Base-by-base conservation (phyloP, 2,329 filamentous ascomycete genomes). In the Aureobasidium sp. region DNA sequence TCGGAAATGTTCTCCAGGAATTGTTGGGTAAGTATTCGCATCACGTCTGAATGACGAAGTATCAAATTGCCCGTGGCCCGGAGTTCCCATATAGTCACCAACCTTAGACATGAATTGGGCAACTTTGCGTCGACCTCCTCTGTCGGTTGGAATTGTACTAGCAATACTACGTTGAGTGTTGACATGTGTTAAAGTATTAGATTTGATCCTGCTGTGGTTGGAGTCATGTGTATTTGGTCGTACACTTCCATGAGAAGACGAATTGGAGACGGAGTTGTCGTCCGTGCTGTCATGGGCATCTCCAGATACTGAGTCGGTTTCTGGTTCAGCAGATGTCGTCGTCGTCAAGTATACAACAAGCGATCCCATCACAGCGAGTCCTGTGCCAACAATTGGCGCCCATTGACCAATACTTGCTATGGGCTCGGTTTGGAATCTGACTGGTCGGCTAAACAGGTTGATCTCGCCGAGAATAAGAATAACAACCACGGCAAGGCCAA, bases 391-490 rank as follows among this genome's bases (percentile, higher is more conserved):
- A 9, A 86, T 80, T 0, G 83, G 82, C 15, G 78, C 79, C 84
- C 84, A 86, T 73, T 86, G 83, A 39, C 82, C 84, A 53, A 88
- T 78, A 64, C 81, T 85, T 5, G 76, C 76, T 58, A 88, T 82
- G 0, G 84, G 84, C 64, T 89, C 86, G 0, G 83, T 87, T 64
- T 86, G 78, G 63, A 82, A 86, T 0, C 65, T 67, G 3, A 88
- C 76, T 61, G 81, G 82, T 0, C 61, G 23, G 52, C 82, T 87
- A 66, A 79, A 87, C 65, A 88, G 84, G 66, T 89, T 88, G 36
- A 77, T 76, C 71, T 88, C 86, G 0, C 86, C 86, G 0, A 85
- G 71, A 4, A 85, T 75, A 3, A 88, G 73, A 5, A 88, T 82
- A 1, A 82, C 79, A 0, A 87, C 62, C 0, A 87, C 81, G 1